Evolutionary conservation across 768 basidiomycete genomes (phyloP).

Genomic region (Scleroderma bovista): DNA sequence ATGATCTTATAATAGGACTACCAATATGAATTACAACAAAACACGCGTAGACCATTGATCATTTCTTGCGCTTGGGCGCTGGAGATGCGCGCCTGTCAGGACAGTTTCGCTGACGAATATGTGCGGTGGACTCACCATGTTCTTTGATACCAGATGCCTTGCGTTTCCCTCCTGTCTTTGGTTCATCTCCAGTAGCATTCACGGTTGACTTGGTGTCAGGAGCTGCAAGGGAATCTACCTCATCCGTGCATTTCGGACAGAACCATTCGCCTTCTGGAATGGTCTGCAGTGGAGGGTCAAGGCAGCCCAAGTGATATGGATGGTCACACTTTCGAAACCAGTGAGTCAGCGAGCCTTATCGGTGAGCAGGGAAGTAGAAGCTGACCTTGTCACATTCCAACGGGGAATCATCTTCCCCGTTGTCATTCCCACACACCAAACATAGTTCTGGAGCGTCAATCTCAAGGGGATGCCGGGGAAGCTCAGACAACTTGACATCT

Average conservation of each 20-base stretch:
- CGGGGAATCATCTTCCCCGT: conserved; percentile 65
- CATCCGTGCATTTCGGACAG: conserved; percentile 66
- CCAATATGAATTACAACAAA: not conserved
- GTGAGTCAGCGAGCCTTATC: conserved; percentile 3
- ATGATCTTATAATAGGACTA: no score
- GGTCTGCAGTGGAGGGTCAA: conserved; percentile 66
- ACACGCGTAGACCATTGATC: not conserved
- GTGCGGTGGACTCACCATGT: conserved; percentile 28
- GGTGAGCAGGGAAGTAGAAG: not conserved
- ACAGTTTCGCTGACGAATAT: not conserved
- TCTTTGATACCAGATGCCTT: conserved; percentile 39
- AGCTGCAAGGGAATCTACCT: conserved; percentile 44
- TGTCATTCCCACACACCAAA: conserved; percentile 63
- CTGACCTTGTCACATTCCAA: conserved; percentile 89
- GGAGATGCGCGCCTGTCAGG: no score
- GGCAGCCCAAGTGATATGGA: conserved; percentile 81
- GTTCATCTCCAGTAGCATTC: conserved; percentile 17
- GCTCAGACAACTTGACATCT: conserved; percentile 65
- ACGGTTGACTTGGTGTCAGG: conserved; percentile 7
- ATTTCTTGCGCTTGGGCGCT: conserved; percentile 39
- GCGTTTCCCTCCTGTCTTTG: conserved; percentile 35
- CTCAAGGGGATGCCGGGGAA: conserved; percentile 76
- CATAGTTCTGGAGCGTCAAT: conserved; percentile 65
- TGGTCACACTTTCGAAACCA: conserved; percentile 64
- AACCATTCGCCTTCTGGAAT: conserved; percentile 93